Conservation (phyloP, 768 basidiomycete species). For the Tylopilus vinaceipallidus region DNA sequence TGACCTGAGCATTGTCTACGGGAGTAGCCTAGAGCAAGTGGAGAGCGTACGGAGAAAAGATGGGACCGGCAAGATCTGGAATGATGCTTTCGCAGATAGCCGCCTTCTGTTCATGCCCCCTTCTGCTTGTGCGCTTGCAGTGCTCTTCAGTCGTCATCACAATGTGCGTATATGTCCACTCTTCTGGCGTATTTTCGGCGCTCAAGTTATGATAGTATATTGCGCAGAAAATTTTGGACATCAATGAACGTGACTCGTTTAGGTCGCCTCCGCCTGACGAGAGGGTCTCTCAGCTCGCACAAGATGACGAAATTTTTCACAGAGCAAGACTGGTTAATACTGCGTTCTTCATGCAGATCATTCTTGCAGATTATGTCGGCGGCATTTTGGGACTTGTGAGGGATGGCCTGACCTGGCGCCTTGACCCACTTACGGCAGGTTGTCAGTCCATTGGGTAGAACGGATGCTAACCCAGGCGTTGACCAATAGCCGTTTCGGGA, state of each 20-base stretch:
- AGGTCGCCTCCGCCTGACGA: constrained; percentile 16
- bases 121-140: constrained; percentile 60
- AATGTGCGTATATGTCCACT: constrained; percentile 46
- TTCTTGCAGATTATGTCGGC: constrained; percentile 72
- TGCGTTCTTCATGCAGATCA: constrained; percentile 67
- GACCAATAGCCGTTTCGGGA: constrained; percentile 48
- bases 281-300: constrained; percentile 32
- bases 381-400: constrained; percentile 68
- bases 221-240: constrained; percentile 60
- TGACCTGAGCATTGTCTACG: constrained; percentile 75
- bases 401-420: constrained; percentile 62
- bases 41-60: constrained; percentile 56
- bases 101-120: constrained; percentile 74
- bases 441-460: not conserved
- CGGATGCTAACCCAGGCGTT: not conserved
- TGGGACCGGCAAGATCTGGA: constrained; percentile 63
- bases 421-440: constrained; percentile 62
- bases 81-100: constrained; percentile 69
- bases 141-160: constrained; percentile 71
- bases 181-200: not conserved
- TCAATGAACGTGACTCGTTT: constrained; percentile 64
- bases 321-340: constrained; percentile 73
- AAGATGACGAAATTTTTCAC: constrained; percentile 79
- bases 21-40: constrained; percentile 47
- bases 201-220: constrained; percentile 49